phyloP scores from a whole-genome alignment of 495 filamentous ascomycete species.

The Hypomontagnella submonticulosa region DNA sequence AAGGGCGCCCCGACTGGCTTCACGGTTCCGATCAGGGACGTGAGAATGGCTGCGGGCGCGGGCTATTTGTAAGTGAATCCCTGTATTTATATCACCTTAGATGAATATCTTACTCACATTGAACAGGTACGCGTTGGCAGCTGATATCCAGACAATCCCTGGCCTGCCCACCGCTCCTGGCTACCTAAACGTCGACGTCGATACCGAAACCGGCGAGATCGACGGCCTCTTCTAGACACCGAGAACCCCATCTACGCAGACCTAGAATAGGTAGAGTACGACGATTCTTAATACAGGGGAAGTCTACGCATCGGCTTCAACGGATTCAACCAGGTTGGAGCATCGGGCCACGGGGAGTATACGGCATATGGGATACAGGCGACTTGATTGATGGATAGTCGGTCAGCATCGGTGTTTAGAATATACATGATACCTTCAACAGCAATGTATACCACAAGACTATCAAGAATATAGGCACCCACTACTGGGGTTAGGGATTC shows the following conservation, averaged over 20 bases:
- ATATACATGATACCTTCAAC: slow-evolving; percentile 48
- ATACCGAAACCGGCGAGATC: slow-evolving; percentile 93
- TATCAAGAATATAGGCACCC: neutral
- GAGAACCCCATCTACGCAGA: neutral
- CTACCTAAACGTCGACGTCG: slow-evolving; percentile 95
- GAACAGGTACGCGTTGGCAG: slow-evolving; percentile 88
- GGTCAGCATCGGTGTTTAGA: slow-evolving; percentile 14
- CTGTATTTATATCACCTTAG: slow-evolving; percentile 11
- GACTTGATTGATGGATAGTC: slow-evolving; percentile 2
- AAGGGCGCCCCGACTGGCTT: slow-evolving; percentile 98
- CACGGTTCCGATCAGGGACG: slow-evolving; percentile 93
- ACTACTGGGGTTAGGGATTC: slow-evolving; percentile 1
- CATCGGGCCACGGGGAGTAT: slow-evolving; percentile 23
- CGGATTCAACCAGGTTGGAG: slow-evolving; percentile 42
- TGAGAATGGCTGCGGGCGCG: slow-evolving; percentile 91
- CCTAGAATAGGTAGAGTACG: slow-evolving; percentile 9
- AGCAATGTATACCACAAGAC: slow-evolving; percentile 37
- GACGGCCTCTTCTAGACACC: slow-evolving; percentile 90
- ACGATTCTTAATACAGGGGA: too few species aligned
- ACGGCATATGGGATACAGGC: slow-evolving; percentile 9
- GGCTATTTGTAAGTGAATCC: slow-evolving; percentile 78
- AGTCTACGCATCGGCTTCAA: slow-evolving; percentile 29
- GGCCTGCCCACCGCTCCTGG: slow-evolving; percentile 95
- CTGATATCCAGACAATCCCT: slow-evolving; percentile 98
- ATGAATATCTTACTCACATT: slow-evolving; percentile 21